Base-by-base conservation (phyloP, 176 grass and related monocot genomes). In the Zizania latifolia region DNA sequence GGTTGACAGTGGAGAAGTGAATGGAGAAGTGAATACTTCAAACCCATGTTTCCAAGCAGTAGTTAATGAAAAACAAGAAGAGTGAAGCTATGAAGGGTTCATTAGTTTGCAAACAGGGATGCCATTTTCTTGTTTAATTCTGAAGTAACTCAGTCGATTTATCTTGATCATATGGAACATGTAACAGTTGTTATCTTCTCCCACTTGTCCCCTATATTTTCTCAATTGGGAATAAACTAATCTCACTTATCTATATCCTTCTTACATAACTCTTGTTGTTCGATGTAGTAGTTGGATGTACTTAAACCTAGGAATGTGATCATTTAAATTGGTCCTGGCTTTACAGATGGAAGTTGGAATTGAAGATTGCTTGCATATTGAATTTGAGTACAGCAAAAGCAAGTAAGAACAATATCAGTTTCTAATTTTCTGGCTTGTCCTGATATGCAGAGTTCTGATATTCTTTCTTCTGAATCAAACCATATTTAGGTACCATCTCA, bases 331-430 rank as follows among this genome's bases (percentile, higher is more conserved):
- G 30, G 2, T 65, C 54, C 9, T 65, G 58, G 32, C 31, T 75
- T 70, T 84, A 36, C 75, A 98, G 94, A 98, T 98, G 91, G 94
- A 98, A 92, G 94, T 98, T 81, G 94, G 94, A 65, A 98, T 98
- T 75, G 94, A 98, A 86, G 94, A 98, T 79, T 98, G 91, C 23
- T 89, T 98, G 82, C 94, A 94, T 75, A 98, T 98, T 38, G 94
- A 98, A 74, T 98, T 98, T 53, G 94, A 98, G 68, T 98, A 98
- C 75, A 98, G 86, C 89, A 94, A 98, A 84, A 92, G 91, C 94
- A 98, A 94, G 94, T 92, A 87, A 82, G 89, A 57, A 72, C 15
- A 15, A 19, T 62, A 0, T 12, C n/a, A 40, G 30, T 30, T 58
- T 13, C 23, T 0, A 24, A 43, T 82, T 24, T 32, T 27, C 16